phyloP scores from a whole-genome alignment of 352 stramenopile species.

The Pythium insidiosum region DNA sequence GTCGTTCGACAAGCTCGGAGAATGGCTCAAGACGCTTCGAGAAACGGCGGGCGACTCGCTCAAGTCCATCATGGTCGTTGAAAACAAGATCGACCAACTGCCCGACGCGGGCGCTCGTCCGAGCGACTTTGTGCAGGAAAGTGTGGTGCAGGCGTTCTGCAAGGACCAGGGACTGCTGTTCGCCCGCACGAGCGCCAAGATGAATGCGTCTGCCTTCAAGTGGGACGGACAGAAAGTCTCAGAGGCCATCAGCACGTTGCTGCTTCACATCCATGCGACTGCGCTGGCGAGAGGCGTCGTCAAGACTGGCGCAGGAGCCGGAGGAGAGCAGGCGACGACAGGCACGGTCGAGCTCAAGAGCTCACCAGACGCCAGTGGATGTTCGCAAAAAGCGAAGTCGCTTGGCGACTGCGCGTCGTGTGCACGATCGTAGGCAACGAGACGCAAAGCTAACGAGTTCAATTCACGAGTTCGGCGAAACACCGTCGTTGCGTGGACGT shows the following conservation, averaged over 20 bases:
- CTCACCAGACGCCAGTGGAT: not conserved
- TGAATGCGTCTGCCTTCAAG: slow-evolving; percentile 42
- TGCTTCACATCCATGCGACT: slow-evolving; percentile 53
- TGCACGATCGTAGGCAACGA: slow-evolving; percentile 14
- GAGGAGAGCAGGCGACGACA: not conserved
- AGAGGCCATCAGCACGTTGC: slow-evolving; percentile 43
- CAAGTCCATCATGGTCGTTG: slow-evolving; percentile 77
- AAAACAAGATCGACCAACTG: slow-evolving; percentile 88
- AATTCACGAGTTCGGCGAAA: too few relatives aligned
- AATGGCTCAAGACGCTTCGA: slow-evolving; percentile 84
- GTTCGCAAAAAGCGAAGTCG: slow-evolving; percentile 4
- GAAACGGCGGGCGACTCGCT: slow-evolving; percentile 84
- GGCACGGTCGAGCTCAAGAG: slow-evolving; percentile 12
- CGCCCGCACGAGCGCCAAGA: slow-evolving; percentile 49
- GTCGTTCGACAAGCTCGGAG: slow-evolving; percentile 80
- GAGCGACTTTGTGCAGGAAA: slow-evolving; percentile 37
- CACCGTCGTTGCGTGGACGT: not conserved
- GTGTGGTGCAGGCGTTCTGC: slow-evolving; percentile 42
- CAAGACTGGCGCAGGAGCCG: not conserved
- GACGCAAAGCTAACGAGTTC: too few relatives aligned
- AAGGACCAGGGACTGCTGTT: slow-evolving; percentile 51
- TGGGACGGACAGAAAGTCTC: slow-evolving; percentile 46
- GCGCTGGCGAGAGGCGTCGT: slow-evolving; percentile 19
- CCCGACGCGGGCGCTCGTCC: slow-evolving; percentile 6
- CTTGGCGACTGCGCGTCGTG: slow-evolving; percentile 16